Base-by-base conservation (phyloP, 495 filamentous ascomycete species). In the Aspergillus egyptiacus region DNA sequence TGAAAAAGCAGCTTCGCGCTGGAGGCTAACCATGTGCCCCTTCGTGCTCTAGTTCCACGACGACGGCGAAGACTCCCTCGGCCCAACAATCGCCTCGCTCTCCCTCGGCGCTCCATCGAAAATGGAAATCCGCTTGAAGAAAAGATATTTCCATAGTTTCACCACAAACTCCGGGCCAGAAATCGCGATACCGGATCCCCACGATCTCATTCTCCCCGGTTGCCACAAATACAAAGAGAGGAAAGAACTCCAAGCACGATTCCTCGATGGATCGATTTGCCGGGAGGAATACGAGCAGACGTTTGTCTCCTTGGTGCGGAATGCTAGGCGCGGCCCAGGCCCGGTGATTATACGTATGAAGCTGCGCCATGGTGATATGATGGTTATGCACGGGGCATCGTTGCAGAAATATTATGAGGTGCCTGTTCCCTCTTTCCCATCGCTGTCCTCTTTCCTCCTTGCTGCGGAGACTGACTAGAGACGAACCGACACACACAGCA, bases 41-140 rank as follows among this genome's bases (percentile, higher is more conserved):
- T n/a, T n/a, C n/a, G n/a, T n/a, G n/a, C n/a, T n/a, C n/a, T 23
- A 93, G 82, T 89, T 79, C 49, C 90, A 96, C 46, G 89, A 94
- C 56, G 90, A 96, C 50, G 90, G 90, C 0, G 90, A 96, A 61
- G 65, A 60, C 0, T 77, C 79, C 0, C 73, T 95, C 1, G 89
- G 87, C 0, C 83, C 86, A 1, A 87, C 79, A 0, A 83, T 95
- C 20, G 84, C 85, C 0, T 84, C 87, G 0, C 66, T 91, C 1
- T 89, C 87, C 0, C 71, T 95, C 2, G 90, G 89, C 1, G 77
- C 75, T 0, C 73, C 75, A 1, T 80, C 86, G 0, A 67, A 58
- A 2, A 95, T 95, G 87, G 56, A 54, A 9, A 73, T 91, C 46
- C 76, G 85, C 1, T 76, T 87, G 54, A 95, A 94, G 64, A 55